These are phyloP conservation scores for Globisporangium acanthophoron DNA, from an alignment of 352 stramenopile species.

Conservation along the genomic window DNA sequence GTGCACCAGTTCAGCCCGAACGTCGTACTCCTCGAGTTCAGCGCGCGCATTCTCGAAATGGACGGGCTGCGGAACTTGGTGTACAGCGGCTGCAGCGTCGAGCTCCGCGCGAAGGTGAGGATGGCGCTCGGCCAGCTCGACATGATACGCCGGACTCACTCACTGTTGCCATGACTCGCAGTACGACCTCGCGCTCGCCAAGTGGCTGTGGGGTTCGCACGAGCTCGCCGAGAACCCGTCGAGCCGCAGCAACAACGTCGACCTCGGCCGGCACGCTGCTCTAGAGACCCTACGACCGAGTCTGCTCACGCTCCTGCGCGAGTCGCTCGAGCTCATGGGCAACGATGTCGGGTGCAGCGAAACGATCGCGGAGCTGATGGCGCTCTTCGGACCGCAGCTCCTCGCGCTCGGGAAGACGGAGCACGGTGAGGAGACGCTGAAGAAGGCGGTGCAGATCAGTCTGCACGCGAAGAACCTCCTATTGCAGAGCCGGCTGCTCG, in stretches of 20 bases:
- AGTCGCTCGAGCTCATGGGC: constrained; percentile 37
- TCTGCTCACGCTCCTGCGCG: constrained; percentile 35
- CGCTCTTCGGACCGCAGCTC: constrained; percentile 53
- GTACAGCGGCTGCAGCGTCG: constrained; percentile 38
- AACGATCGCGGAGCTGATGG: constrained; percentile 62
- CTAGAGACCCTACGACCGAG: constrained; percentile 48
- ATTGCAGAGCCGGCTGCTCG: constrained; percentile 58
- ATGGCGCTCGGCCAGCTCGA: background rate
- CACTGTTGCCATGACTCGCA: constrained; percentile 11
- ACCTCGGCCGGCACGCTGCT: constrained; percentile 17
- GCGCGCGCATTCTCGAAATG: constrained; percentile 33
- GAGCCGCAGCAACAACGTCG: background rate
- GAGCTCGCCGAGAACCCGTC: constrained; percentile 13
- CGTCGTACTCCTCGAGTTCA: constrained; percentile 43
- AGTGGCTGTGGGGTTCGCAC: constrained; percentile 73
- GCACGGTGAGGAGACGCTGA: constrained; percentile 58
- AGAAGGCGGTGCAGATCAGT: constrained; percentile 41
- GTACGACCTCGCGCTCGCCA: constrained; percentile 65
- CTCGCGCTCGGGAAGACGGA: constrained; percentile 29
- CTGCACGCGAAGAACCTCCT: constrained; percentile 65
- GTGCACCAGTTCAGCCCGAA: constrained; percentile 50
- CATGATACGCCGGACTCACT: background rate
- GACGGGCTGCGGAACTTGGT: constrained; percentile 38
- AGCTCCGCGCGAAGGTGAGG: constrained; percentile 52
- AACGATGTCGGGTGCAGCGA: constrained; percentile 48